phyloP scores from a whole-genome alignment of 1,139 yeast genomes.

The Geotrichum cucujoidarum region DNA sequence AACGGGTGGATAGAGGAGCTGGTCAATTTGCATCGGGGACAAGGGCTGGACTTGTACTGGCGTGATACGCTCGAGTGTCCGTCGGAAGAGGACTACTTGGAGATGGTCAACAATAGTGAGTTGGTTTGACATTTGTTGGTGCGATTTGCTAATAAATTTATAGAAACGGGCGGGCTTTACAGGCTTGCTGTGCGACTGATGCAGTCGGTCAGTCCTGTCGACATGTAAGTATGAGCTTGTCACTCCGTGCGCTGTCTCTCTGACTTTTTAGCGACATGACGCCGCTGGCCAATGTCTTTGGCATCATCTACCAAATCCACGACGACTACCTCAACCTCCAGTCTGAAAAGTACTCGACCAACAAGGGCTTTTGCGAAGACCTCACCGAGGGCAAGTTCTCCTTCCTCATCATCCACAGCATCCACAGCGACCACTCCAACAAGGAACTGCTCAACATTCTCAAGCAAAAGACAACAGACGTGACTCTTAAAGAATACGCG shows the following conservation, averaged over 20 bases:
- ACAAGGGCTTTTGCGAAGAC: constrained; percentile 85
- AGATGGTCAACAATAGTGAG: constrained; percentile 70
- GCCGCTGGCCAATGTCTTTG: constrained; percentile 70
- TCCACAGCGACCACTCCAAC: constrained; percentile 38
- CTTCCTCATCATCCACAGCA: constrained; percentile 71
- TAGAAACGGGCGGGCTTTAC: constrained; percentile 78
- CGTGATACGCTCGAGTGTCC: constrained; percentile 66
- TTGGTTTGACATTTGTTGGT: background rate
- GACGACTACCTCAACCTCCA: constrained; percentile 73
- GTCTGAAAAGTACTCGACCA: constrained; percentile 47
- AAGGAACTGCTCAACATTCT: constrained; percentile 43
- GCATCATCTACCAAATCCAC: constrained; percentile 74
- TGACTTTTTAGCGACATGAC: constrained; percentile 36
- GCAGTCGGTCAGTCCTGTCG: constrained; percentile 37
- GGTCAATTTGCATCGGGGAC: constrained; percentile 79
- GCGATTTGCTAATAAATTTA: background rate
- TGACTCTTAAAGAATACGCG: constrained; percentile 46
- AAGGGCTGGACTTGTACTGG: constrained; percentile 86
- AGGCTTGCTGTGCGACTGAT: constrained; percentile 65
- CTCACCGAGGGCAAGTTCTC: constrained; percentile 85
- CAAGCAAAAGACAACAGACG: constrained; percentile 39
- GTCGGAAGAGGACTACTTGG: constrained; percentile 58
- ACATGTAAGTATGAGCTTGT: constrained; percentile 22
- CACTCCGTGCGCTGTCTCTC: background rate
- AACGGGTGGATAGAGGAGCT: constrained; percentile 51